Base-by-base conservation (phyloP, 495 filamentous ascomycete species). In the Daldinia loculata region DNA sequence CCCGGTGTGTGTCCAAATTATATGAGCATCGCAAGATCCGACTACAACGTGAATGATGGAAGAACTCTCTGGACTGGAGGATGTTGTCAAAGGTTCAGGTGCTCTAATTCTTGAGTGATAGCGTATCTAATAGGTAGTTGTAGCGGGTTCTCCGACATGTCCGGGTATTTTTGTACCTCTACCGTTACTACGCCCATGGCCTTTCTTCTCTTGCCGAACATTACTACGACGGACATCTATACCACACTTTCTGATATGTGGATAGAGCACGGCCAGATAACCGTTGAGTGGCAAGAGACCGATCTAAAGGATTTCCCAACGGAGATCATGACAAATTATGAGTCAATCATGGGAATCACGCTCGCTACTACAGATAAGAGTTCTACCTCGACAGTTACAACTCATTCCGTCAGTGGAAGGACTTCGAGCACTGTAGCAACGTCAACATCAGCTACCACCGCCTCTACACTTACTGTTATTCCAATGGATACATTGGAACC, bases 191-290 rank as follows among this genome's bases (percentile, higher is more conserved):
- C 56, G n/a, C 75, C 72, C 0, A 72, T 77, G 69, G 63, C 66
- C 9, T 75, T 77, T 29, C 61, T 77, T 8, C 64, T 77, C 53
- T 32, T 63, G 24, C 63, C 72, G 0, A 69, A 77, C 15, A 71
- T 75, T 39, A 61, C 63, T 26, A 73, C 75, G 32, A 43, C 63
- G 36, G 69, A 77, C 38, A 57, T 77, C 24, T 77, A 77, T 48
- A 77, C 75, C 0, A 73, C 72, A 1, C 36, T 76, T 14, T 68
- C 75, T 27, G 11, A 70, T 48, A 53, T 72, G 29, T 69, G 56
- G 66, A 75, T 75, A 34, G 63, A 66, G 29, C 75, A 75, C 27
- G 69, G 71, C 8, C 62, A 70, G 39, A 58, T 77, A 4, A 69
- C 63, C 5, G 69, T 75, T 30, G 69, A 51, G 34, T 77, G 75